Conservation (phyloP, 495 filamentous ascomycete genomes). For the Tuber melanosporum region DNA sequence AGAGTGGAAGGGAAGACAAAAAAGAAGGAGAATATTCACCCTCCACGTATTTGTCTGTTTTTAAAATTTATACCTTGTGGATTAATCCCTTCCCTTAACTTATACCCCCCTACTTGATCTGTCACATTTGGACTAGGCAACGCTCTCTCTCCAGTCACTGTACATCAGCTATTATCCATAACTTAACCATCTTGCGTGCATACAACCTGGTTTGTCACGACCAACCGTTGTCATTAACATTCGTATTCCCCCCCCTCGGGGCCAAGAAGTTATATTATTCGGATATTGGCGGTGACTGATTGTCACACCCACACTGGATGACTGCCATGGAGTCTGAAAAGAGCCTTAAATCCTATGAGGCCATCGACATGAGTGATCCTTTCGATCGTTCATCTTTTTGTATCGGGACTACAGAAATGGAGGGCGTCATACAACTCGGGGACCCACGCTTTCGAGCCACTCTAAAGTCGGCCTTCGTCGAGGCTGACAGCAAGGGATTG, state of each 20-base stretch:
- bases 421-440: slow-evolving; percentile 35
- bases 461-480: slow-evolving; percentile 48
- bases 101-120: slow-evolving; percentile 23
- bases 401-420: slow-evolving; percentile 25
- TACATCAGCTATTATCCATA: slow-evolving; percentile 15
- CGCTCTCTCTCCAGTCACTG: slow-evolving; percentile 16
- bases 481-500: slow-evolving; percentile 55
- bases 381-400: slow-evolving; percentile 34
- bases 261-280: slow-evolving; percentile 29
- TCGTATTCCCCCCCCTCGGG: slow-evolving; percentile 13
- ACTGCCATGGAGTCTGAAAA: slow-evolving; percentile 38
- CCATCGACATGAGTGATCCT: slow-evolving; percentile 31
- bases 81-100: not conserved
- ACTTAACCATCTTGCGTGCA: slow-evolving; percentile 33
- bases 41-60: slow-evolving; percentile 37
- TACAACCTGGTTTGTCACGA: slow-evolving; percentile 28
- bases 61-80: slow-evolving; percentile 3
- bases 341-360: slow-evolving; percentile 38
- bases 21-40: slow-evolving; percentile 31
- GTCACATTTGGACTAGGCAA: slow-evolving; percentile 37
- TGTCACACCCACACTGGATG: slow-evolving; percentile 37
- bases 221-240: slow-evolving; percentile 31
- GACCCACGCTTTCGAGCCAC: slow-evolving; percentile 36
- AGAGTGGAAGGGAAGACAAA: slow-evolving; percentile 17
- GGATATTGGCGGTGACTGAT: slow-evolving; percentile 37